These are phyloP conservation scores for Larix sibirica DNA, from an alignment of 83 land plant genomes.

Conservation along the genomic window DNA sequence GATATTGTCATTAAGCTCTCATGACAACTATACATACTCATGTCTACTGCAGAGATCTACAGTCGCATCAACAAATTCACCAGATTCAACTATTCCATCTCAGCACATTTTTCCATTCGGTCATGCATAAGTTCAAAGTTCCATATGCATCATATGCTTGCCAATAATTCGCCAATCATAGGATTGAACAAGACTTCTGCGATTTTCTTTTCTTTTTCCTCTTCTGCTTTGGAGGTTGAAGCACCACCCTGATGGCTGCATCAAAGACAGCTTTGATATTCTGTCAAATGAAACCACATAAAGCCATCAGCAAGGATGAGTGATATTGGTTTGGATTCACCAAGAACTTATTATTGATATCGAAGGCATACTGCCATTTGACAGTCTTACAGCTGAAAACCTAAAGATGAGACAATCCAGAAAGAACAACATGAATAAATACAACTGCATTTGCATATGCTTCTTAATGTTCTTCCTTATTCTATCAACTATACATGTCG, in stretches of 20 bases:
- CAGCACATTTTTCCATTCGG: not conserved
- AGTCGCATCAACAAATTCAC: not conserved
- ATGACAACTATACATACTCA: not conserved
- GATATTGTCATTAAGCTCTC: constrained; percentile 10
- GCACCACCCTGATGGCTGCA: constrained; percentile 83
- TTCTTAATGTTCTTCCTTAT: too few relatives aligned
- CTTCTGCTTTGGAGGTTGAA: constrained; percentile 88
- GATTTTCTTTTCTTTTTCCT: constrained; percentile 68
- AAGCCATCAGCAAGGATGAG: not conserved
- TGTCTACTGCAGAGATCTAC: not conserved
- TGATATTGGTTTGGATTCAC: too few relatives aligned
- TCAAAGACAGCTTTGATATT: constrained; percentile 78
- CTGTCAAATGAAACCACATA: not conserved
- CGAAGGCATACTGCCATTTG: too few relatives aligned
- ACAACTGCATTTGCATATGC: too few relatives aligned
- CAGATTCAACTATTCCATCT: not conserved
- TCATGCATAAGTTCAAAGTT: not conserved
- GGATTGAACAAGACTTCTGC: constrained; percentile 66
- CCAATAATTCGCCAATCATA: constrained; percentile 36
- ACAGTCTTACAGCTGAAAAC: too few relatives aligned
- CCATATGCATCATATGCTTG: not conserved
- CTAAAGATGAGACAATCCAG: too few relatives aligned
- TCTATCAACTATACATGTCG: too few relatives aligned
- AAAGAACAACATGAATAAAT: too few relatives aligned
- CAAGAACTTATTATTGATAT: too few relatives aligned